Conservation (phyloP, 1,139 yeast species). For the Hanseniaspora gamundiae region DNA sequence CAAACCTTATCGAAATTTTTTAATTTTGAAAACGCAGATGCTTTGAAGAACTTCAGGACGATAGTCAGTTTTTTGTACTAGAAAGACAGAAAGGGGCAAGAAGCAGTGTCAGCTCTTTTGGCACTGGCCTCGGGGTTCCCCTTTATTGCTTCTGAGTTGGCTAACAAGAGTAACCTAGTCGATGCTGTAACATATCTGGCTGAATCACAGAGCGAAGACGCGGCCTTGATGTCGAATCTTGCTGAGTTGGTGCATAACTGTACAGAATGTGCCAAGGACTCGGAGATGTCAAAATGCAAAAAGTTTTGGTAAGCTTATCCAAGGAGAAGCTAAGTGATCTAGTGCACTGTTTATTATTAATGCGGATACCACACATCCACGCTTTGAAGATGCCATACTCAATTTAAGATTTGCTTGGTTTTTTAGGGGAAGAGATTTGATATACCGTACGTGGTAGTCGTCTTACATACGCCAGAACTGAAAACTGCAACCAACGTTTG, state of each 20-base stretch:
- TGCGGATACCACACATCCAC: no score
- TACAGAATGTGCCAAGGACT: not conserved
- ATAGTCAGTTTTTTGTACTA: slow-evolving; percentile 19
- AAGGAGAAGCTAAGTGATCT: no score
- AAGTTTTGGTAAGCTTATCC: not conserved
- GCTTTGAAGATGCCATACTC: no score
- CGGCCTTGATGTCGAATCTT: slow-evolving; percentile 11
- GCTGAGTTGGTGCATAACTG: not conserved
- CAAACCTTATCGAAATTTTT: slow-evolving; percentile 23
- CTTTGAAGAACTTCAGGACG: slow-evolving; percentile 19
- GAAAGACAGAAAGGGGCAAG: slow-evolving; percentile 21
- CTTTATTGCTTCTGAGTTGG: slow-evolving; percentile 19
- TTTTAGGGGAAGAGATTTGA: no score
- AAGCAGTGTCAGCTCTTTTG: slow-evolving; percentile 24
- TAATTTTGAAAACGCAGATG: slow-evolving; percentile 22
- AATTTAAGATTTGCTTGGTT: no score
- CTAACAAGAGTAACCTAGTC: slow-evolving; percentile 16
- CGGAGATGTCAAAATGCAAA: not conserved
- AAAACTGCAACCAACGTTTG: no score
- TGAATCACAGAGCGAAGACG: slow-evolving; percentile 16
- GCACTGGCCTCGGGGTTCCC: slow-evolving; percentile 22
- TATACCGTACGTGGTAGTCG: no score
- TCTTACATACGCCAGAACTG: no score
- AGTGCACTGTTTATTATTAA: no score
- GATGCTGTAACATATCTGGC: slow-evolving; percentile 14